These are phyloP conservation scores for Trichoderma breve DNA, from an alignment of 2,329 filamentous ascomycete species.

Conservation along the genomic window DNA sequence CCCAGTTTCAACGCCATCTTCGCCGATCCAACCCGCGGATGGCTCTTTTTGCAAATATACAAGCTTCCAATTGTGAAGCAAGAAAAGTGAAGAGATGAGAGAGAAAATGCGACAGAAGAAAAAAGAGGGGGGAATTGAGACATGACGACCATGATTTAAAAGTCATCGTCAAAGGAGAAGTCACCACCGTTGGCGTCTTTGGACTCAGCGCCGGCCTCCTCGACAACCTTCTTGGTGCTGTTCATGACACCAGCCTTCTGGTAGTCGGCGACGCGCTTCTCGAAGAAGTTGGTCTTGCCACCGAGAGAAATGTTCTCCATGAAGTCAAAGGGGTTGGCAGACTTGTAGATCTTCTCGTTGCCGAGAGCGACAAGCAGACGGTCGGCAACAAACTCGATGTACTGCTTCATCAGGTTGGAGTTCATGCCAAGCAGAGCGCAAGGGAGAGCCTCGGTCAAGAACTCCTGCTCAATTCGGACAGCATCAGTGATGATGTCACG, in stretches of 20 bases:
- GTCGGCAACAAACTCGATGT: constrained; percentile 99
- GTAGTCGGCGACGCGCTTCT: constrained; percentile 99
- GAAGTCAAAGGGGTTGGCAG: constrained; percentile 97
- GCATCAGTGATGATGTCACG: constrained; percentile 90
- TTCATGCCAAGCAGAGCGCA: constrained; percentile 97
- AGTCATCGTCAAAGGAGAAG: constrained; percentile 95
- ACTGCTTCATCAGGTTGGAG: constrained; percentile 95
- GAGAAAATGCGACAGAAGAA: neutral
- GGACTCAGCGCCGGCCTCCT: constrained; percentile 44
- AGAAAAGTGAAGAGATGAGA: neutral
- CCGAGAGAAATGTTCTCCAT: constrained; percentile 99
- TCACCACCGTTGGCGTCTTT: constrained; percentile 66
- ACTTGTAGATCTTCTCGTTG: constrained; percentile 90
- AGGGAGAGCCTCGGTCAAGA: constrained; percentile 92
- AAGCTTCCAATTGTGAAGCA: constrained; percentile 1
- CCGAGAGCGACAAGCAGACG: constrained; percentile 89
- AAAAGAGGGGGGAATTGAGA: constrained; percentile 22
- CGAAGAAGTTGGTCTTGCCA: constrained; percentile 99
- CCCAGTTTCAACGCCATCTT: constrained; percentile 14
- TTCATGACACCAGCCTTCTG: constrained; percentile 99
- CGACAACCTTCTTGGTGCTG: constrained; percentile 71
- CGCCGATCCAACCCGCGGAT: constrained; percentile 19
- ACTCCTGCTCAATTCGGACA: constrained; percentile 93
- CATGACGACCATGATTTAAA: constrained; percentile 57
- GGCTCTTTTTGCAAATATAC: constrained; percentile 19